Evolutionary conservation across 257 asterid genomes (phyloP), one percentile per base, ranked within the genome.

Genomic region (Fraxinus pennsylvanica): DNA sequence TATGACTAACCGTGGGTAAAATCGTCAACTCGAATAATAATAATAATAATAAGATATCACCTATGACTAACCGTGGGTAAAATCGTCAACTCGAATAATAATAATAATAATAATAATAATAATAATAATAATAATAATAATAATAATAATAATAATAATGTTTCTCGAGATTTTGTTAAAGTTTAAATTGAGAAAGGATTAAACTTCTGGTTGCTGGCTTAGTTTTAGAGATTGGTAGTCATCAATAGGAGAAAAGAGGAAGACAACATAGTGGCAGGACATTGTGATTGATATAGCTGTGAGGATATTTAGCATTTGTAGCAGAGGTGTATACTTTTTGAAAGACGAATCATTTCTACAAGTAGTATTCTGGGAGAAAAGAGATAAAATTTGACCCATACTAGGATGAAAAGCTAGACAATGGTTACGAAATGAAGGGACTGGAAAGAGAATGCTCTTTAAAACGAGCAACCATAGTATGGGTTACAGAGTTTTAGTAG

Each of bases 401-500:
- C 69, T 21, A 25, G 0, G 10, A 25, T 61, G 15, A 61, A 9
- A 22, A 22, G 35, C 17, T 1, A n/a, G 13, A 59, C 10, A 59
- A n/a, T n/a, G 67, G 67, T 21, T 7, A 7, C 67, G 0, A 6
- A 21, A 59, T 14, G 4, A 57, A n/a, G 30, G 12, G 66, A 21
- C 67, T 59, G 67, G 7, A n/a, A 59, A 59, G 67, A n/a, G 30
- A n/a, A 59, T 9, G 67, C 67, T 8, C 6, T n/a, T 39, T 72
- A 29, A 12, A 50, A 39, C 29, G 22, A 54, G 73, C 13, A 61
- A 76, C 29, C 35, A 32, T 36, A 33, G 25, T 50, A 41, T 14
- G 22, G 38, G 39, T 54, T 25, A 70, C 66, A 75, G 66, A 72
- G n/a, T 52, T 83, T 43, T 45, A 17, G 54, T 71, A 52, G 38